Conservation (phyloP, 2,329 filamentous ascomycete genomes). For the Ciborinia camelliae region DNA sequence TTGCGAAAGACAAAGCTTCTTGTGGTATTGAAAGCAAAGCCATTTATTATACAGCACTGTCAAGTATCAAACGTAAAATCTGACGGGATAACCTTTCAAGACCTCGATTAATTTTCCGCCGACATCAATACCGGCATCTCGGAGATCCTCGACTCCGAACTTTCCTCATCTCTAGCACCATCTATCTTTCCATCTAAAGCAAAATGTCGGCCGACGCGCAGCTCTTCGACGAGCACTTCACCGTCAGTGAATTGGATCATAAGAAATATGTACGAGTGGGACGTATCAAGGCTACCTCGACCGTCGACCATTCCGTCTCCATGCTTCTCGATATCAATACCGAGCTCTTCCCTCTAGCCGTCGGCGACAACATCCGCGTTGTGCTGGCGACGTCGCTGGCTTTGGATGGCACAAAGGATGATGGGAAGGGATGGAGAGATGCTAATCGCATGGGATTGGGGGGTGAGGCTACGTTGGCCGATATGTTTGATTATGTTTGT, state of each 20-base stretch:
- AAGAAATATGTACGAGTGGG: constrained; percentile 95
- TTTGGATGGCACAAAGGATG: constrained; percentile 79
- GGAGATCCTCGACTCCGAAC: neutral
- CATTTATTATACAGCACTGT: constrained; percentile 15
- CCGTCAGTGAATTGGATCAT: constrained; percentile 71
- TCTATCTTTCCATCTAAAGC: constrained; percentile 58
- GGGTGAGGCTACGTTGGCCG: constrained; percentile 62
- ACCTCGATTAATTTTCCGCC: neutral
- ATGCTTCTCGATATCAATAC: constrained; percentile 91
- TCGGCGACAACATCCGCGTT: constrained; percentile 74
- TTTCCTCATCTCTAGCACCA: too few relatives aligned
- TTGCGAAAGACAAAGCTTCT: constrained; percentile 14
- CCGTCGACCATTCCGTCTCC: constrained; percentile 64
- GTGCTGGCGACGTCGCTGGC: constrained; percentile 81
- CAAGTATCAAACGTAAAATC: neutral
- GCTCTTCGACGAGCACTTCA: constrained; percentile 92
- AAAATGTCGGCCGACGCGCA: constrained; percentile 72
- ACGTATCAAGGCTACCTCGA: constrained; percentile 73
- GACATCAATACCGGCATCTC: neutral
- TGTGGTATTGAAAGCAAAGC: neutral
- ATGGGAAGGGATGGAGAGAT: constrained; percentile 79
- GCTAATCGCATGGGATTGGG: constrained; percentile 52
- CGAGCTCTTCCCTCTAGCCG: constrained; percentile 77
- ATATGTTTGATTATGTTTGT: constrained; percentile 85
- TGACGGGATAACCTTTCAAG: neutral